Base-by-base conservation (phyloP, 345 rosid genomes). In the Eucalyptus viminalis region DNA sequence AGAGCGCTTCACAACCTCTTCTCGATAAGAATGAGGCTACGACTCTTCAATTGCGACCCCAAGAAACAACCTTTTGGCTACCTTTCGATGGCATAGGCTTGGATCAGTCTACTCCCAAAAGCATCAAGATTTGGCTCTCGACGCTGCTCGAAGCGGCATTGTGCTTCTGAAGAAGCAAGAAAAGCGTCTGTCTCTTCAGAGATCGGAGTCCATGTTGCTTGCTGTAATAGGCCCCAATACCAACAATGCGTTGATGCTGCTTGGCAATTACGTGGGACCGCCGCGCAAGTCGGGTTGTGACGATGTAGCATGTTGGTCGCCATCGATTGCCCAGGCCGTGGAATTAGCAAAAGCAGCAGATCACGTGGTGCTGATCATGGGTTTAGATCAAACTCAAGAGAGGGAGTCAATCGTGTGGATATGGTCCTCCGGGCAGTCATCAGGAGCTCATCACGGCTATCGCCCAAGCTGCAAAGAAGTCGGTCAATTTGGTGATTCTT, bases 201-300 rank as follows among this genome's bases (percentile, higher is more conserved):
- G 93, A 87, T 89, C 91, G 83, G 92, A 90, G 88, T 90, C 93
- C 62, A 37, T 9, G 25, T 94, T 95, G 19, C 94, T 97, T 45
- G 97, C 97, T 27, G 96, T 97, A 4, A 93, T 97, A 29, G 98
- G 99, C 90, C 99, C 99, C 86, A 96, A 96, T 91, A 97, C 96
- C 19, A 43, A 96, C 88, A 89, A 90, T 1, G 92, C 94, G 4
- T 88, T 90, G 88, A 94, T 94, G 11, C 96, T 97, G 37, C 92
- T 94, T 0, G 99, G 99, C 60, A 96, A 97, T 95, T 97, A 97
- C 87, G 97, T 96, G 10, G 99, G 98, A 31, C 93, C 92, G 62
- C 95, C 96, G 11, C 97, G 98, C 92, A 94, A 91, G 90, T 62
- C 89, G 16, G 99, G 97, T 50, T 97, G 99, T 31, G 94, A 94